Evolutionary conservation across 2,329 filamentous ascomycete species (phyloP).

Genomic region (Colletotrichum sp.): DNA sequence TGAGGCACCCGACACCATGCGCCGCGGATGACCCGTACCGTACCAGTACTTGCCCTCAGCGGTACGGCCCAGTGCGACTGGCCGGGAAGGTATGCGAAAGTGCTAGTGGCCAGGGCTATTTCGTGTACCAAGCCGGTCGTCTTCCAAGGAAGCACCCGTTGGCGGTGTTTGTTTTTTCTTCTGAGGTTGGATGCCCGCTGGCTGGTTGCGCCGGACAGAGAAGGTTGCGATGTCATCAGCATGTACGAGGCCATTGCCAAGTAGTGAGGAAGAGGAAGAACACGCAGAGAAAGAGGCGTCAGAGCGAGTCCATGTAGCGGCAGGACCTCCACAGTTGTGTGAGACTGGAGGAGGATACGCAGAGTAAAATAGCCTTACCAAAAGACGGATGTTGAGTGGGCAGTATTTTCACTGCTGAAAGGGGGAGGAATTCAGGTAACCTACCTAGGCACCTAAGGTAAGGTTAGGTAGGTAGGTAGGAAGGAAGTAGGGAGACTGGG

Average conservation of each 20-base stretch:
- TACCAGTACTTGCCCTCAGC: neutral
- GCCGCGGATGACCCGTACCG: neutral
- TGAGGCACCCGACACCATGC: neutral
- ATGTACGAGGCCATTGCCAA: neutral
- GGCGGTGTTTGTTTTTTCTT: neutral
- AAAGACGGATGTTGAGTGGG: neutral
- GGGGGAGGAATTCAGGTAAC: neutral
- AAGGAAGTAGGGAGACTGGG: no score
- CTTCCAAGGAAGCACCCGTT: slow-evolving; percentile 13
- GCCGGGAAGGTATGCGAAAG: neutral
- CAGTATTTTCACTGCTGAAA: neutral
- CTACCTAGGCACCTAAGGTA: neutral
- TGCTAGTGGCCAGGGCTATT: neutral
- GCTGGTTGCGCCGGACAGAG: neutral
- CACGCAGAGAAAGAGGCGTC: neutral
- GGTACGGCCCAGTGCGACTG: neutral
- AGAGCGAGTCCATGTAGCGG: neutral
- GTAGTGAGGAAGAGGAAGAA: neutral
- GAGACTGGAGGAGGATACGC: neutral
- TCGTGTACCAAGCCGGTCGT: neutral
- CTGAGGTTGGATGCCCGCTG: neutral
- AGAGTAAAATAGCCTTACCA: neutral
- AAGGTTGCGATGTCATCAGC: neutral
- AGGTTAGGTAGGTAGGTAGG: no score
- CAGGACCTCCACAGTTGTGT: neutral